phyloP scores from a whole-genome alignment of 495 filamentous ascomycete species.

The Tuber brumale region DNA sequence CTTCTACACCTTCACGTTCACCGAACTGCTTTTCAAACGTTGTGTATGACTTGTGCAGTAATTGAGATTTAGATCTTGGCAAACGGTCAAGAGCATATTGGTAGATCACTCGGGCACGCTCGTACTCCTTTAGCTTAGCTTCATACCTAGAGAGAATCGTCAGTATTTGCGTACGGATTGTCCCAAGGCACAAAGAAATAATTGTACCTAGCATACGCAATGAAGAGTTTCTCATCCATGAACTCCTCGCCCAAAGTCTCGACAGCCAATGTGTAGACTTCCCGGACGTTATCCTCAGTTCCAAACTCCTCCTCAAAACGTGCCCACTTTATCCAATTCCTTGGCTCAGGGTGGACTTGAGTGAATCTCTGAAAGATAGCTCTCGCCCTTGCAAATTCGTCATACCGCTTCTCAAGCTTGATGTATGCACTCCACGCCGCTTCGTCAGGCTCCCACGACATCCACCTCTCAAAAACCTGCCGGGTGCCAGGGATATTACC shows the following conservation, averaged over 20 bases:
- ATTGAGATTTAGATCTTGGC: slow-evolving; percentile 75
- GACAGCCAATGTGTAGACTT: slow-evolving; percentile 84
- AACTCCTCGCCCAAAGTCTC: slow-evolving; percentile 91
- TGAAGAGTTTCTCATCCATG: slow-evolving; percentile 92
- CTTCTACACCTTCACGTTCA: slow-evolving; percentile 86
- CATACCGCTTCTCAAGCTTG: slow-evolving; percentile 91
- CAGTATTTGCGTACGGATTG: not conserved
- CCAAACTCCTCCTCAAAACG: slow-evolving; percentile 94
- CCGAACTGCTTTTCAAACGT: slow-evolving; percentile 98
- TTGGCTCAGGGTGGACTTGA: slow-evolving; percentile 85
- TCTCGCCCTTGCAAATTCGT: slow-evolving; percentile 76
- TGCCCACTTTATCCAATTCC: slow-evolving; percentile 99
- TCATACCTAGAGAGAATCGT: slow-evolving; percentile 54
- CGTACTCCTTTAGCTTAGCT: slow-evolving; percentile 87
- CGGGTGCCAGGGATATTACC: slow-evolving; percentile 87
- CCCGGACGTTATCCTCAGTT: slow-evolving; percentile 80
- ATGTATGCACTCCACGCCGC: slow-evolving; percentile 93
- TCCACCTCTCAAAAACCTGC: slow-evolving; percentile 96
- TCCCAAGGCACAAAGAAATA: not conserved
- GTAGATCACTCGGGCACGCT: slow-evolving; percentile 92
- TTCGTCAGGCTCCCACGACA: slow-evolving; percentile 96
- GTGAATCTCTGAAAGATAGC: slow-evolving; percentile 86
- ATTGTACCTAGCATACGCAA: slow-evolving; percentile 65
- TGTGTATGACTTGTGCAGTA: slow-evolving; percentile 85
- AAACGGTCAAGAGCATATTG: slow-evolving; percentile 92